Conservation (phyloP, 495 filamentous ascomycete species). For the Cryomyces minteri region DNA sequence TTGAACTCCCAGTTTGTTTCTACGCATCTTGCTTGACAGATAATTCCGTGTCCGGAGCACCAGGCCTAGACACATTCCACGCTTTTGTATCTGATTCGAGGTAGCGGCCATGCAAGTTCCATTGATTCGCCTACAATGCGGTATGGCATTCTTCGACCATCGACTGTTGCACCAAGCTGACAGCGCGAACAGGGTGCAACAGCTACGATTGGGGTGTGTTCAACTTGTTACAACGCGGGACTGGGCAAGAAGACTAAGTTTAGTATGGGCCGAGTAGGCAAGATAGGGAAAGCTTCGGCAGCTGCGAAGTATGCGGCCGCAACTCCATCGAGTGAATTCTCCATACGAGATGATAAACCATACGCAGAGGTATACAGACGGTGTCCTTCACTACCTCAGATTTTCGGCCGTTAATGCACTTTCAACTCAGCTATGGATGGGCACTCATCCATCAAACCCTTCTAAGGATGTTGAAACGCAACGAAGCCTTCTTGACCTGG, state of each 20-base stretch:
- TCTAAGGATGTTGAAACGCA: slow-evolving; percentile 75
- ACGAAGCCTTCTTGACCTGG: slow-evolving; percentile 74
- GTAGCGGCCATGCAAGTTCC: slow-evolving; percentile 47
- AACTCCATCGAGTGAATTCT: slow-evolving; percentile 16
- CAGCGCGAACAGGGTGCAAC: slow-evolving; percentile 46
- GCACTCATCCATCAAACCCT: slow-evolving; percentile 87
- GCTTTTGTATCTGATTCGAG: too few relatives aligned
- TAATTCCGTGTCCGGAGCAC: too few relatives aligned
- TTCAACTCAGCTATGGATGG: slow-evolving; percentile 80
- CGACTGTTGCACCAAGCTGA: slow-evolving; percentile 3
- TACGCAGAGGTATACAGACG: slow-evolving; percentile 19
- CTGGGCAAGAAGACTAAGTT: background rate
- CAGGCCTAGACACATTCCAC: too few relatives aligned
- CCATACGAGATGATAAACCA: slow-evolving; percentile 20
- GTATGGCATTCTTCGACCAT: slow-evolving; percentile 25
- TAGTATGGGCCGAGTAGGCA: slow-evolving; percentile 11
- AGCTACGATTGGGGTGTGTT: slow-evolving; percentile 90
- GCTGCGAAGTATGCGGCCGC: slow-evolving; percentile 27
- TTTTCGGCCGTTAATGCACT: background rate
- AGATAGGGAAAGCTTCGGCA: slow-evolving; percentile 45
- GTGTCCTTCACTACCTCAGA: background rate
- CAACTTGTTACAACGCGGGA: background rate
- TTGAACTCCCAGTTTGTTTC: too few relatives aligned
- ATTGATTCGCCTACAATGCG: slow-evolving; percentile 81
- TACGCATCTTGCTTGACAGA: too few relatives aligned